Percentiles rank a stretch among this genome's conserved stretches.
These are phyloP conservation scores for Fistulinella cinereoalba DNA, from an alignment of 1,284 basidiomycete species.

Conservation along the genomic window DNA sequence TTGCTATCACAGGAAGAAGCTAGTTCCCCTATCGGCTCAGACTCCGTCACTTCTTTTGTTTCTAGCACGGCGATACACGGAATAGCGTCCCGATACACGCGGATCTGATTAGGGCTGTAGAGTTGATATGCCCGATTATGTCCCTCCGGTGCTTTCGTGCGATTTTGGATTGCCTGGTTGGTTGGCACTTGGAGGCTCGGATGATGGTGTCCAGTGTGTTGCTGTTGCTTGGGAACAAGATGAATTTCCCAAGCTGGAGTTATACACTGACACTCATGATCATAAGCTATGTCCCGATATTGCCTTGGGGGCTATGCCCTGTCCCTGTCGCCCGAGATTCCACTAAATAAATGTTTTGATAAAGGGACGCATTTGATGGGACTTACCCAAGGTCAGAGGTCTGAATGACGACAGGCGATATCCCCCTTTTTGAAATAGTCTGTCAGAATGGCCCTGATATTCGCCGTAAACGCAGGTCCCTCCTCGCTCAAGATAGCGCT, in stretches of 20 bases:
- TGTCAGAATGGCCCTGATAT: slow-evolving; percentile 41
- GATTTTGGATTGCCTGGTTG: neutral
- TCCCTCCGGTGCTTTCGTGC: neutral
- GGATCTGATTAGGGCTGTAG: slow-evolving; percentile 5
- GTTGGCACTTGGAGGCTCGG: too few relatives aligned
- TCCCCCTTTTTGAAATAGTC: neutral
- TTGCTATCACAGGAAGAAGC: neutral
- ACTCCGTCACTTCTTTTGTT: neutral
- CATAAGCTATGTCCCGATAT: too few relatives aligned
- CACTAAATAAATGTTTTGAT: too few relatives aligned
- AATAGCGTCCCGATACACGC: slow-evolving; percentile 4
- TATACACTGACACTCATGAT: too few relatives aligned
- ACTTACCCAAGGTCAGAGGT: neutral
- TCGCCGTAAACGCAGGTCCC: slow-evolving; percentile 69
- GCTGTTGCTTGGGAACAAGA: too few relatives aligned
- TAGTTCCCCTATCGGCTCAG: neutral
- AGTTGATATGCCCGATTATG: neutral
- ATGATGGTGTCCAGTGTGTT: too few relatives aligned
- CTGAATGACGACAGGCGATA: neutral
- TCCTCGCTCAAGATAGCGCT: slow-evolving; percentile 77
- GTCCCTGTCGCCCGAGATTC: too few relatives aligned
- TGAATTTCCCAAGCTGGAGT: too few relatives aligned
- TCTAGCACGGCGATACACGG: slow-evolving; percentile 1
- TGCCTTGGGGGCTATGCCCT: too few relatives aligned
- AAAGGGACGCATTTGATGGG: too few relatives aligned